Conservation (phyloP, 305 asterid genomes). For the Fraxinus velutina region DNA sequence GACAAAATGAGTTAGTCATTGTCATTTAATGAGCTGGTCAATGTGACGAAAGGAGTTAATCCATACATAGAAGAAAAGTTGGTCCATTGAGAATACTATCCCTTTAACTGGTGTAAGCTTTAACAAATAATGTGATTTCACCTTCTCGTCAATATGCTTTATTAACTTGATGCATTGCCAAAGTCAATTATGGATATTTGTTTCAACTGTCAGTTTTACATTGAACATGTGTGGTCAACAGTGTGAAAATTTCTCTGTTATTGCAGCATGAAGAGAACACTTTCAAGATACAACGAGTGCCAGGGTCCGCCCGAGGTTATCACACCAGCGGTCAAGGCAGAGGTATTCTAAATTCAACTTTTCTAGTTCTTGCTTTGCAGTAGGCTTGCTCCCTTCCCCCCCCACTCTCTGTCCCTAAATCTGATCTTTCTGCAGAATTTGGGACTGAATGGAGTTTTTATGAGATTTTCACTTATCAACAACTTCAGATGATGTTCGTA, state of each 20-base stretch:
- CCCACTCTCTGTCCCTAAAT: neutral
- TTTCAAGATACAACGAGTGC: slow-evolving; percentile 46
- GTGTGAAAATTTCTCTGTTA: neutral
- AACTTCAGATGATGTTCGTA: neutral
- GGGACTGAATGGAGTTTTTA: neutral
- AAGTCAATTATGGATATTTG: neutral
- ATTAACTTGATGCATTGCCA: neutral
- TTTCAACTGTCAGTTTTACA: neutral
- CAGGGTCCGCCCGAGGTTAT: slow-evolving; percentile 22
- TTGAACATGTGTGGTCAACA: neutral
- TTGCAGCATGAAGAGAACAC: slow-evolving; percentile 60
- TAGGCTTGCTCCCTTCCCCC: neutral
- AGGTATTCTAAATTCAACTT: slow-evolving; percentile 37
- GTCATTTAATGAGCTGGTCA: neutral
- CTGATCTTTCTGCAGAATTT: neutral
- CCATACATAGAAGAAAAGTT: neutral
- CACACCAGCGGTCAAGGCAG: slow-evolving; percentile 34
- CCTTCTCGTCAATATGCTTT: neutral
- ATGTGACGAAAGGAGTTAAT: neutral
- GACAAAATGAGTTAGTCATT: neutral
- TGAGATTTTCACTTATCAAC: neutral
- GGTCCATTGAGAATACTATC: neutral
- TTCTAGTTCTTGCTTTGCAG: neutral
- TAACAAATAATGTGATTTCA: neutral
- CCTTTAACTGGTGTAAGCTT: neutral